Evolutionary conservation across 2,329 filamentous ascomycete species (phyloP).

Genomic region (Aspergillus sergii): DNA sequence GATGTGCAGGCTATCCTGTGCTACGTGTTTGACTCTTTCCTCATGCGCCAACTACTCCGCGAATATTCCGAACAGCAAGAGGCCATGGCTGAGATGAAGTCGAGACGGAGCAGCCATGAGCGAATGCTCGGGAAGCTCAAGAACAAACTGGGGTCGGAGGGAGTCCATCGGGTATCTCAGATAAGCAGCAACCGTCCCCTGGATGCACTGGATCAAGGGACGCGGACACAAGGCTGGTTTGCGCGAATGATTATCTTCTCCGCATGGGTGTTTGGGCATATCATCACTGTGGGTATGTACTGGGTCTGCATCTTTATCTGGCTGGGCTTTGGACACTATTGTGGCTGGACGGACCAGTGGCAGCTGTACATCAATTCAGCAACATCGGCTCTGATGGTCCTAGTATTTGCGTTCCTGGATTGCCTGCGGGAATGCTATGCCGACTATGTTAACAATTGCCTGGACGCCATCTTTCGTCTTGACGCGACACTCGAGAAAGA

Average conservation of each 20-base stretch:
- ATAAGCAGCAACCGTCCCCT: neutral
- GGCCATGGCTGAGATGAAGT: conserved; percentile 21
- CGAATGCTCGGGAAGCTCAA: conserved; percentile 22
- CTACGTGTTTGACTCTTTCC: conserved; percentile 36
- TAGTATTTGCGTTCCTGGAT: conserved; percentile 35
- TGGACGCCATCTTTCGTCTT: conserved; percentile 24
- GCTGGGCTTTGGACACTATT: conserved; percentile 20
- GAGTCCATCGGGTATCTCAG: neutral
- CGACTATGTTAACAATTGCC: conserved; percentile 15
- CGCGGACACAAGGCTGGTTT: neutral
- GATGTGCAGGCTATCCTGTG: conserved; percentile 37
- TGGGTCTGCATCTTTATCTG: conserved; percentile 24
- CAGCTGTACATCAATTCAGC: conserved; percentile 17
- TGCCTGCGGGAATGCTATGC: conserved; percentile 25
- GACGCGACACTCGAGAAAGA: conserved; percentile 20
- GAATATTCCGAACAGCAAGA: conserved; percentile 18
- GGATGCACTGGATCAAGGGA: neutral
- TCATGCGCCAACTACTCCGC: conserved; percentile 36
- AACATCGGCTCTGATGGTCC: conserved; percentile 44
- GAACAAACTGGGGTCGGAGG: neutral
- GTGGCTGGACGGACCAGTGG: conserved; percentile 20
- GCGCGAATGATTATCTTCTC: neutral
- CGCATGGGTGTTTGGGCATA: conserved; percentile 17
- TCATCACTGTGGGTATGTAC: conserved; percentile 15
- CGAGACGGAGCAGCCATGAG: conserved; percentile 21